Evolutionary conservation across 176 grass and related monocot genomes (phyloP).

Genomic region (Carex scoparia): DNA sequence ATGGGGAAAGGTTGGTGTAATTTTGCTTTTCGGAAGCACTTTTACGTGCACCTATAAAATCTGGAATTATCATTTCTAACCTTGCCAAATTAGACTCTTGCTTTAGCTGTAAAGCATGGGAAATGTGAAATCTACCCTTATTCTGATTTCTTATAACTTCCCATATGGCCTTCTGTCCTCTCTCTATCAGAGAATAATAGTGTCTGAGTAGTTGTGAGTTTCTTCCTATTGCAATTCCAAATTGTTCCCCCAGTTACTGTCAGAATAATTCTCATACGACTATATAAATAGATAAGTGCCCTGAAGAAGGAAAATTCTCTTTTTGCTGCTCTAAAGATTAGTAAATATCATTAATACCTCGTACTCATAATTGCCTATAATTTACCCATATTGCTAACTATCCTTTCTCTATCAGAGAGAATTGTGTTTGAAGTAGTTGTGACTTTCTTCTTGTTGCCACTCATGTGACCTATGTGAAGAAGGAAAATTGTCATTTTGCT

Average conservation of each 20-base stretch:
- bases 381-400: not conserved
- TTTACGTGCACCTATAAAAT: not conserved
- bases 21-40: slow-evolving; percentile 8
- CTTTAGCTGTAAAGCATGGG: not conserved
- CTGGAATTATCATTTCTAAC: not conserved
- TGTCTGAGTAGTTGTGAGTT: not conserved
- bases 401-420: not conserved
- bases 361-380: not conserved
- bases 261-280: not conserved
- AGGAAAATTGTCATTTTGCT: not conserved
- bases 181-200: not conserved
- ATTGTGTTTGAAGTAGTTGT: not conserved
- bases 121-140: not conserved
- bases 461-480: not conserved
- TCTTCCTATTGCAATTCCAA: not conserved
- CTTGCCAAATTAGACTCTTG: not conserved
- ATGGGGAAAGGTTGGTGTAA: slow-evolving; percentile 84
- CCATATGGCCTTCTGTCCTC: not conserved
- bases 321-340: not conserved
- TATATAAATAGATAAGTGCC: not conserved
- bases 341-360: not conserved
- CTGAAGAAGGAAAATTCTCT: not conserved
- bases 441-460: not conserved
- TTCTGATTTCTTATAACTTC: not conserved
- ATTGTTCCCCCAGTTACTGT: not conserved